phyloP scores from a whole-genome alignment of 2,329 filamentous ascomycete species.

The Fusarium sp. region DNA sequence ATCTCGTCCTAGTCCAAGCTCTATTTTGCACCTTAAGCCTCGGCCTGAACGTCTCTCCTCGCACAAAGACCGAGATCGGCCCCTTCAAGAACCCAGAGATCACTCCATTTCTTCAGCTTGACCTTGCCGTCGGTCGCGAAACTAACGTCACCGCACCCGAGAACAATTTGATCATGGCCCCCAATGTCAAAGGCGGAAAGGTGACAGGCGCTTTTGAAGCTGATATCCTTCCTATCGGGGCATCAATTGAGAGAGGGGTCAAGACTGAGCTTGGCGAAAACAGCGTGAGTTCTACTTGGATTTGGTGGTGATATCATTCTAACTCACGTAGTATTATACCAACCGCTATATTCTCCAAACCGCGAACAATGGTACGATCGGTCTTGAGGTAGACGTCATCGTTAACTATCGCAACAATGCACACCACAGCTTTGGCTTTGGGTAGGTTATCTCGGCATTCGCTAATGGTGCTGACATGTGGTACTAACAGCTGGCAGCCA shows the following conservation, averaged over 20 bases:
- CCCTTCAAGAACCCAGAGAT: background rate
- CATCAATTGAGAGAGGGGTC: background rate
- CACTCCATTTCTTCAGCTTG: background rate
- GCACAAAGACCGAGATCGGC: accelerated
- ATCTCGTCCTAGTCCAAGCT: background rate
- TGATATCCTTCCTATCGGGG: constrained; percentile 3
- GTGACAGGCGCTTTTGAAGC: constrained; percentile 7
- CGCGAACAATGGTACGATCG: background rate
- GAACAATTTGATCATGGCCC: background rate
- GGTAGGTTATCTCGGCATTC: background rate
- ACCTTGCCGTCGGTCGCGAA: background rate
- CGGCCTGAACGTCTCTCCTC: background rate
- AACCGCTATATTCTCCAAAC: constrained; percentile 11
- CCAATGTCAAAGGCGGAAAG: constrained; percentile 1
- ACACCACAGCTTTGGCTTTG: constrained; percentile 15
- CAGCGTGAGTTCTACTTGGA: background rate
- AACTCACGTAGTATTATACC: background rate
- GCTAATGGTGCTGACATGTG: accelerated
- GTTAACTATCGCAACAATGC: constrained; percentile 22
- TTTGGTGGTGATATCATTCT: accelerated
- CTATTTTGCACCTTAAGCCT: background rate
- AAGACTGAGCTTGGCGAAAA: constrained; percentile 11
- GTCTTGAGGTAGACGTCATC: constrained; percentile 7
- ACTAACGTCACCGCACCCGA: constrained; percentile 15
- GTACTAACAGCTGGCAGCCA: background rate